phyloP scores from a whole-genome alignment of 768 basidiomycete species.

The Boletus bicolor region DNA sequence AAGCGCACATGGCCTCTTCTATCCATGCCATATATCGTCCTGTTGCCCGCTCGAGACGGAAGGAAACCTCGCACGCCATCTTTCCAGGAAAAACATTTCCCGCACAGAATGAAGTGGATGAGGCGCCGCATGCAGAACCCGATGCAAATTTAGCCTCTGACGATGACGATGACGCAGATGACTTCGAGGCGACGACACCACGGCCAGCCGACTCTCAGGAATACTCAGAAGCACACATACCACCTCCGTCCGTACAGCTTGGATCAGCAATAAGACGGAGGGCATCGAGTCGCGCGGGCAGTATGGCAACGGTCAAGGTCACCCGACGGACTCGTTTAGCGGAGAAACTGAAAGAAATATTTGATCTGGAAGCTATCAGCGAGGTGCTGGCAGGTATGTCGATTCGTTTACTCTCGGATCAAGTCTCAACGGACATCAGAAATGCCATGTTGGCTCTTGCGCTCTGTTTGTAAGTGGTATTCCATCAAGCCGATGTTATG shows the following conservation, averaged over 20 bases:
- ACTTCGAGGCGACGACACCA: slow-evolving; percentile 57
- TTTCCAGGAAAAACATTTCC: slow-evolving; percentile 9
- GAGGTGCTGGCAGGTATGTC: slow-evolving; percentile 80
- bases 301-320: slow-evolving; percentile 70
- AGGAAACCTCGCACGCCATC: slow-evolving; percentile 23
- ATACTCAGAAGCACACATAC: slow-evolving; percentile 4
- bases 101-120: slow-evolving; percentile 27
- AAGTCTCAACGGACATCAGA: slow-evolving; percentile 43
- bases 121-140: slow-evolving; percentile 31
- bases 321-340: slow-evolving; percentile 72
- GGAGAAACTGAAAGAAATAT: slow-evolving; percentile 86
- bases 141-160: slow-evolving; percentile 40
- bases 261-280: slow-evolving; percentile 23
- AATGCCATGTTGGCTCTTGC: slow-evolving; percentile 91
- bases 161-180: slow-evolving; percentile 52
- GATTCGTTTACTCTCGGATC: not conserved
- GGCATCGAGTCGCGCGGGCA: slow-evolving; percentile 44
- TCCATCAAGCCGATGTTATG: not conserved
- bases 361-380: slow-evolving; percentile 72
- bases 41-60: slow-evolving; percentile 60
- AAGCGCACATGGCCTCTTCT: slow-evolving; percentile 66
- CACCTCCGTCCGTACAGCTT: slow-evolving; percentile 14
- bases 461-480: slow-evolving; percentile 73
- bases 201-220: slow-evolving; percentile 29
- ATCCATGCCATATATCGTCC: slow-evolving; percentile 88